A percentile compares a stretch with the other conserved stretches of the same genome.
Conservation (phyloP, 2,329 filamentous ascomycete genomes). For the Ascosphaera apis region DNA sequence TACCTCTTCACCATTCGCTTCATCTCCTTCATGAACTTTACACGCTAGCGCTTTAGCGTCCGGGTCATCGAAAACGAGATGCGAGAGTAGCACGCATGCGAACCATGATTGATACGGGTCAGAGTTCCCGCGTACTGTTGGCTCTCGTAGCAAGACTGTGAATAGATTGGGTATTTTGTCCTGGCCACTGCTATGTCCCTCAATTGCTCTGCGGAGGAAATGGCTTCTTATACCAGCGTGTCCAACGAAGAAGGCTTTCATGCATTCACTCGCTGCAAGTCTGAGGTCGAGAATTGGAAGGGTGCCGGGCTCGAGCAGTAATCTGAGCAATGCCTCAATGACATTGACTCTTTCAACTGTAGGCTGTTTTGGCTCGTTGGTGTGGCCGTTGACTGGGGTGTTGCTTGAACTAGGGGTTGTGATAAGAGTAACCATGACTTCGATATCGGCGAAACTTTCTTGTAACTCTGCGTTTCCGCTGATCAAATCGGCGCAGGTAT, state of each 20-base stretch:
- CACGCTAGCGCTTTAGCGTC: conserved; percentile 61
- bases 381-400: too few species aligned
- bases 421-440: conserved; percentile 31
- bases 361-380: conserved; percentile 17
- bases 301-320: conserved; percentile 47
- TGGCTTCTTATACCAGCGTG: conserved; percentile 64
- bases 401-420: too few species aligned
- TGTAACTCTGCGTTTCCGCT: conserved; percentile 58
- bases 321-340: conserved; percentile 74
- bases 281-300: conserved; percentile 54
- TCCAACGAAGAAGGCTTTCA: conserved; percentile 76
- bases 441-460: conserved; percentile 70
- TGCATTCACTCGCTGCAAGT: conserved; percentile 65
- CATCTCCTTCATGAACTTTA: conserved; percentile 70
- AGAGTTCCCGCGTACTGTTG: conserved; percentile 33
- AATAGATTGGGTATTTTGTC: conserved; percentile 78
- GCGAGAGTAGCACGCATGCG: conserved; percentile 64
- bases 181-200: conserved; percentile 53
- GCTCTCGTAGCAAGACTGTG: conserved; percentile 51
- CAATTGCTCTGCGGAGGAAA: conserved; percentile 71
- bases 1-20: conserved; percentile 74
- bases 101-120: conserved; percentile 87
- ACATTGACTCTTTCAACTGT: conserved; percentile 52
- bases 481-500: conserved; percentile 73
- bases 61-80: conserved; percentile 58